These are phyloP conservation scores for Pythium chondricola DNA, from an alignment of 352 stramenopile species.

Conservation along the genomic window DNA sequence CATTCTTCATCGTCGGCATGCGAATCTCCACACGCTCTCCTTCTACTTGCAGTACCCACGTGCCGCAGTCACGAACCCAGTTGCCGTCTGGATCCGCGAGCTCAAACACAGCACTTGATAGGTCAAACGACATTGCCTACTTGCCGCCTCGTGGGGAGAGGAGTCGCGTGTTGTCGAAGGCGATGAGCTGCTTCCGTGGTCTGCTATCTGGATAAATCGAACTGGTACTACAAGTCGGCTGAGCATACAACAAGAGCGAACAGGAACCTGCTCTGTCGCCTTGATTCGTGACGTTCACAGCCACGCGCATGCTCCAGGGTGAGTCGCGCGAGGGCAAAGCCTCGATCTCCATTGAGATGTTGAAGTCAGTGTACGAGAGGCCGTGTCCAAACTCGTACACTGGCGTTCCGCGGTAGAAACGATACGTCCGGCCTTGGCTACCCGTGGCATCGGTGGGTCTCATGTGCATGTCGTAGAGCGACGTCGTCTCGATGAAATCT, in stretches of 20 bases:
- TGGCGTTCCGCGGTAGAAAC: slow-evolving; percentile 62
- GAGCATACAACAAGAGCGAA: slow-evolving; percentile 27
- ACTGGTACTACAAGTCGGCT: not conserved
- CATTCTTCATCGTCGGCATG: too few species aligned
- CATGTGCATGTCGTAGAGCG: slow-evolving; percentile 85
- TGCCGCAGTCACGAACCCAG: slow-evolving; percentile 29
- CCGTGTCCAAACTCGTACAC: slow-evolving; percentile 78
- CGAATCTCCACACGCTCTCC: not conserved
- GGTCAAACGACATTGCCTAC: slow-evolving; percentile 21
- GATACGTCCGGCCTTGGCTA: slow-evolving; percentile 77
- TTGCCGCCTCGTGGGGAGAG: slow-evolving; percentile 20
- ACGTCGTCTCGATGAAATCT: slow-evolving; percentile 38
- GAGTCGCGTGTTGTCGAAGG: slow-evolving; percentile 45
- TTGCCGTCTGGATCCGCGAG: slow-evolving; percentile 31
- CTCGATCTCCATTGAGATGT: too few species aligned
- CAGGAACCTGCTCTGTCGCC: not conserved
- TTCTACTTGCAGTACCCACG: slow-evolving; percentile 25
- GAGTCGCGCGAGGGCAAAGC: too few species aligned
- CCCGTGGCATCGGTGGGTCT: slow-evolving; percentile 44
- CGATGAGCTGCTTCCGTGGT: slow-evolving; percentile 44
- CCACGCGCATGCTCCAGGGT: too few species aligned
- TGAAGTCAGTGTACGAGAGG: slow-evolving; percentile 74
- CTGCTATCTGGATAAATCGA: slow-evolving; percentile 18
- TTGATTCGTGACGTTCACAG: not conserved
- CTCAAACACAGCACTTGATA: slow-evolving; percentile 33